Percentiles rank a stretch among this genome's conserved stretches.
Evolutionary conservation across 148 eudicot species (phyloP).

Genomic region (Gaultheria prostrata): DNA sequence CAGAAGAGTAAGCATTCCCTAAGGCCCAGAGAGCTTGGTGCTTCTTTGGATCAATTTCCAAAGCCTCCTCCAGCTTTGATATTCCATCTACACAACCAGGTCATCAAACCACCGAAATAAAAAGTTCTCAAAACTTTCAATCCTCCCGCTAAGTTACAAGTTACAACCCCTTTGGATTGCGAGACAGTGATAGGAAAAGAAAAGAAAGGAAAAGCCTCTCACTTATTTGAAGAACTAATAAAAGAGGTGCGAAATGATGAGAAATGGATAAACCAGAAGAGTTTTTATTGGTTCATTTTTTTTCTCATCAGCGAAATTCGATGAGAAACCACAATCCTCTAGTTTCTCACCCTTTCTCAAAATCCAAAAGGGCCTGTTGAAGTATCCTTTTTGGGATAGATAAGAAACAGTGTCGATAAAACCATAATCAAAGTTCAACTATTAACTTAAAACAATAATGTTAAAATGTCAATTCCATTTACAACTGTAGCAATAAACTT

Average conservation of each 20-base stretch:
- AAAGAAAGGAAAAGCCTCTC: neutral
- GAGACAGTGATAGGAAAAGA: neutral
- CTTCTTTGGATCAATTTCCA: conserved; percentile 40
- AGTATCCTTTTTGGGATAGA: neutral
- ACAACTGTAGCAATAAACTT: neutral
- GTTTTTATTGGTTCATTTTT: neutral
- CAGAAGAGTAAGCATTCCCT: conserved; percentile 62
- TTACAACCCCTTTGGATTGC: neutral
- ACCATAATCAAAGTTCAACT: neutral
- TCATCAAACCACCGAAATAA: conserved; percentile 7
- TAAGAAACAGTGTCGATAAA: neutral
- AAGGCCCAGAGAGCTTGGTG: conserved; percentile 60
- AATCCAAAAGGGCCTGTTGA: neutral
- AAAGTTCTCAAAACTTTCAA: neutral
- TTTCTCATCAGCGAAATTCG: neutral
- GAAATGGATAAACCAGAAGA: neutral
- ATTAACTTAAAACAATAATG: neutral
- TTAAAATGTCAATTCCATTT: neutral
- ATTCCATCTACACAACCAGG: conserved; percentile 47
- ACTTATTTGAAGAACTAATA: conserved; percentile 1
- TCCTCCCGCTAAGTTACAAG: neutral
- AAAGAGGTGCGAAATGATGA: neutral
- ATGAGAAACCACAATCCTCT: neutral
- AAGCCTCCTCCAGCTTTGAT: conserved; percentile 59
- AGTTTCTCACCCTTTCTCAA: neutral